phyloP scores from a whole-genome alignment of 306 rosid species.

The Cyclanthera cordifolia region DNA sequence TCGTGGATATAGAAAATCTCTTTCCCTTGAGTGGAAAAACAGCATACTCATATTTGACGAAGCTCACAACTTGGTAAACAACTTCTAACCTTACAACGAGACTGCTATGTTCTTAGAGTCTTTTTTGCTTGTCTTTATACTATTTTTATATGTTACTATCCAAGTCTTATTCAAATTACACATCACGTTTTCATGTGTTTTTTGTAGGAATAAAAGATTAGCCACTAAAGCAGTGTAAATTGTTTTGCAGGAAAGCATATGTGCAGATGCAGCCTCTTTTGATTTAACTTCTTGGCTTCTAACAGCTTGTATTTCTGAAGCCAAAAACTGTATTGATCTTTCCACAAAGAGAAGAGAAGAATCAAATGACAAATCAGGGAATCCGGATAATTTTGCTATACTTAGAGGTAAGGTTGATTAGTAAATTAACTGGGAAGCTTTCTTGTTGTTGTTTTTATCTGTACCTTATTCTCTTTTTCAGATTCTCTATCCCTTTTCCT shows the following conservation, averaged over 20 bases:
- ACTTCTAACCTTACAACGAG: background rate
- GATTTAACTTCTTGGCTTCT: conserved; percentile 90
- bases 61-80: conserved; percentile 88
- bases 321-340: conserved; percentile 59
- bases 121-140: conserved; percentile 10
- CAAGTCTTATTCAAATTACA: conserved; percentile 8
- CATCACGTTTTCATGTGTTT: background rate
- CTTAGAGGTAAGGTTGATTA: conserved; percentile 56
- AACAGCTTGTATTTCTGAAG: conserved; percentile 74
- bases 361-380: conserved; percentile 52
- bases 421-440: too few species aligned
- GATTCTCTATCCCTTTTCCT: too few species aligned
- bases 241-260: conserved; percentile 72
- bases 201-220: conserved; percentile 17
- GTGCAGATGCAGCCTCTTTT: conserved; percentile 95
- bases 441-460: too few species aligned
- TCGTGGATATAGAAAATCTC: conserved; percentile 41
- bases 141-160: background rate
- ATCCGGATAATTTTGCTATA: conserved; percentile 80
- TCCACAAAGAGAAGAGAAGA: conserved; percentile 55
- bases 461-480: too few species aligned
- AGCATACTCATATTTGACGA: conserved; percentile 91
- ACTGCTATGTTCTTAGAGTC: conserved; percentile 10
- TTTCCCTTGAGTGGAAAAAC: conserved; percentile 48
- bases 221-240: conserved; percentile 10